phyloP scores from a whole-genome alignment of 2,329 filamentous ascomycete genomes.

The Pestalotiopsis sp. region DNA sequence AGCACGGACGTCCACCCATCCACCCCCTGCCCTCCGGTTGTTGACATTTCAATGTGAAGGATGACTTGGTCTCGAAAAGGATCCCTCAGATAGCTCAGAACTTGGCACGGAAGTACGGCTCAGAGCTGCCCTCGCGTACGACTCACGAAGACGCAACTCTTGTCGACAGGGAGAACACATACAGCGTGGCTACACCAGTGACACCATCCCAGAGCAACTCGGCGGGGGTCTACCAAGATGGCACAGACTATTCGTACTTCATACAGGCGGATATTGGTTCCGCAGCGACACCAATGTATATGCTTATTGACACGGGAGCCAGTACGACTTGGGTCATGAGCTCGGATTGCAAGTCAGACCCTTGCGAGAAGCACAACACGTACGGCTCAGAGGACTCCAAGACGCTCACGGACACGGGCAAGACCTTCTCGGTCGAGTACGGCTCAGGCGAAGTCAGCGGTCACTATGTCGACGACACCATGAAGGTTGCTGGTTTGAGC shows the following conservation, averaged over 20 bases:
- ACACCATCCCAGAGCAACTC: conserved; percentile 47
- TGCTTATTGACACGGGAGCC: conserved; percentile 67
- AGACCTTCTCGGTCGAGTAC: conserved; percentile 68
- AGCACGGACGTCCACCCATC: background rate
- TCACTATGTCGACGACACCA: conserved; percentile 62
- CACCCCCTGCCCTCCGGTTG: background rate
- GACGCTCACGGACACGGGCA: conserved; percentile 54
- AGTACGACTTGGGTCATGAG: conserved; percentile 85
- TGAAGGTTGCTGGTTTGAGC: conserved; percentile 66
- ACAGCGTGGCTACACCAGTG: conserved; percentile 45
- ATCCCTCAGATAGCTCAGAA: conserved; percentile 38
- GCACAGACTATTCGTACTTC: conserved; percentile 67
- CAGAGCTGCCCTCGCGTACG: conserved; percentile 19
- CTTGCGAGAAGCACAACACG: conserved; percentile 69
- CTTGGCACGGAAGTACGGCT: conserved; percentile 41
- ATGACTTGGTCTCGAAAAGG: conserved; percentile 32
- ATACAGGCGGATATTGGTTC: conserved; percentile 58
- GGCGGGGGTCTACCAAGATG: conserved; percentile 62
- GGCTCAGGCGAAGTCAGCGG: conserved; percentile 76
- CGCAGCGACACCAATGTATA: conserved; percentile 51
- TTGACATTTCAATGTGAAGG: conserved; percentile 29
- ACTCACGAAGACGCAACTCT: conserved; percentile 20
- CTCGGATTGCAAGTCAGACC: conserved; percentile 61
- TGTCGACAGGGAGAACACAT: conserved; percentile 45
- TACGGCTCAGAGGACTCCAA: conserved; percentile 68